phyloP scores from a whole-genome alignment of 495 filamentous ascomycete genomes.

The Podospora didyma region DNA sequence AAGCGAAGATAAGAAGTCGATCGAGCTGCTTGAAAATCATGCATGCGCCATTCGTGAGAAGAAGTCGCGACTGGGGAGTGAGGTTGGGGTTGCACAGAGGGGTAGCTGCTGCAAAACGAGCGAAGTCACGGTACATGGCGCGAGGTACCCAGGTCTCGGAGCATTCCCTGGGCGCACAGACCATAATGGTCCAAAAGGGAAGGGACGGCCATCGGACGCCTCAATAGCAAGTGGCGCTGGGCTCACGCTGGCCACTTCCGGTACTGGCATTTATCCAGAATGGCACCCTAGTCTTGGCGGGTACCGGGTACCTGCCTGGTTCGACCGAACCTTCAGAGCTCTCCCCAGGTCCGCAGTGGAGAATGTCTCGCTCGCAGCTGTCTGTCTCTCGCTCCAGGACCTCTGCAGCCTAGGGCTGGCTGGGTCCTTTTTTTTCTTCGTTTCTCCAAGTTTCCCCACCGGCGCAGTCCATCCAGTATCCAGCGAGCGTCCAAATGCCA shows the following conservation, averaged over 20 bases:
- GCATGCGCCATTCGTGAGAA: background rate
- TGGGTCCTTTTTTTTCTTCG: background rate
- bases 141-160: background rate
- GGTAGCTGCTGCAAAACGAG: background rate
- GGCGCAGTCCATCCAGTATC: background rate
- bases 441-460: background rate
- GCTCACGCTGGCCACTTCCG: constrained; percentile 13
- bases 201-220: background rate
- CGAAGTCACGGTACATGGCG: background rate
- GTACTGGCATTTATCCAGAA: constrained; percentile 29
- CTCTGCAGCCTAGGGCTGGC: background rate
- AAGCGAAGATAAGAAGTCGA: too few species aligned
- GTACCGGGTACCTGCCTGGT: constrained; percentile 21
- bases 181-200: background rate
- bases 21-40: too few species aligned
- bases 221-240: background rate
- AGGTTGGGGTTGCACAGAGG: background rate
- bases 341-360: background rate
- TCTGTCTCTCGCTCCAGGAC: too few species aligned
- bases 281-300: constrained; percentile 19
- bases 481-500: background rate
- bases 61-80: background rate
- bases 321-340: background rate
- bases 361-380: too few species aligned
- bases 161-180: background rate